Evolutionary conservation across 129 eudicot genomes (phyloP), one percentile per base, ranked within the genome.

Genomic region (Pittosporum tobira): DNA sequence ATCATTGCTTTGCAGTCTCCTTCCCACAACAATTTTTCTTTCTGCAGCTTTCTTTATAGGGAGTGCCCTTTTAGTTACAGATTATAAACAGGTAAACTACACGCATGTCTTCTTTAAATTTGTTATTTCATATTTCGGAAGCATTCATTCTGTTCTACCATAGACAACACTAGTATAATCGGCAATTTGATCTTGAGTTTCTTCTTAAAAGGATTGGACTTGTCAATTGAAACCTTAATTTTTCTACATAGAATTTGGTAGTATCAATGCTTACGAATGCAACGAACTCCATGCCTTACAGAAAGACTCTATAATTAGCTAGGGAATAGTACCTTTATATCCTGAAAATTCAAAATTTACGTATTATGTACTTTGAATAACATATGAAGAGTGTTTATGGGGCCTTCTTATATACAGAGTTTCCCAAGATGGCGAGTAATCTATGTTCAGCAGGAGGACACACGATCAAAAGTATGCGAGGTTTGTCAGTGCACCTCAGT

Each of bases 1-100:
- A 31, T 66, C 88, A 20, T 53, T 80, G 13, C 10, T 68, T 30
- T 68, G 79, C 59, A 61, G 79, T 44, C 66, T 67, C 50, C 67
- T 87, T 80, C 69, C 77, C 30, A 64, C 68, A 8, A 77, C 74
- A 18, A 48, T 79, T 73, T 63, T 88, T 57, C 65, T 88, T 56
- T 83, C 78, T 43, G 75, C 66, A 43, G 73, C 80, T 51, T 79
- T 83, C 65, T 59, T 83, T 37, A 63, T 88, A n/a, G 74, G 78
- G 45, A 81, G 84, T 45, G 73, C 74, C 12, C 66, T 88, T 51
- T 22, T 81, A 14, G 57, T 80, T 34, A 71, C 60, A 54, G 84
- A 83, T 60, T 67, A 69, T 59, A 81, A 81, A 62, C 68, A 73
- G 94, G 96, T 81, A 73, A 4, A 45, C 44, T 34, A 34, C 40